phyloP scores from a whole-genome alignment of 2,329 filamentous ascomycete species.

The Tolypocladium sp. region DNA sequence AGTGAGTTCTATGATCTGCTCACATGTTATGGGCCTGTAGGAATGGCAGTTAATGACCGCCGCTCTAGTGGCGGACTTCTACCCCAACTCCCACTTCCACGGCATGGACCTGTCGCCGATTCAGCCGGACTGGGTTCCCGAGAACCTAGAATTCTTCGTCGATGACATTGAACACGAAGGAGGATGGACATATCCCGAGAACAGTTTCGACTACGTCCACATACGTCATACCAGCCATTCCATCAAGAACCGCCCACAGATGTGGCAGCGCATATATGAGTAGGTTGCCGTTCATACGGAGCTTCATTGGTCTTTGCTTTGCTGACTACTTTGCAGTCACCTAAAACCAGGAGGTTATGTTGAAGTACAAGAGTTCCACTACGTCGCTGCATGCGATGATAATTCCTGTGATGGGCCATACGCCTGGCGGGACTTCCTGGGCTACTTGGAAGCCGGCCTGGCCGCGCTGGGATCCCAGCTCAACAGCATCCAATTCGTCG shows the following conservation, averaged over 20 bases:
- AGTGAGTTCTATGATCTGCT: slow-evolving; percentile 23
- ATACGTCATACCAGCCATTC: slow-evolving; percentile 37
- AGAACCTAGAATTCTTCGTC: slow-evolving; percentile 41
- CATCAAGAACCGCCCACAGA: slow-evolving; percentile 28
- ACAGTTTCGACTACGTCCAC: slow-evolving; percentile 40
- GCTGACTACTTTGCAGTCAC: slow-evolving; percentile 24
- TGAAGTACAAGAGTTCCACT: slow-evolving; percentile 38
- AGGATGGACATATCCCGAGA: slow-evolving; percentile 37
- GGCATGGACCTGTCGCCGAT: slow-evolving; percentile 44
- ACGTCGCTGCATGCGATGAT: slow-evolving; percentile 34
- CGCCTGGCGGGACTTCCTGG: slow-evolving; percentile 36
- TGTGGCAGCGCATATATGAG: slow-evolving; percentile 34
- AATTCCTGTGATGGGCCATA: slow-evolving; percentile 31
- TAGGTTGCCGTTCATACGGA: slow-evolving; percentile 12
- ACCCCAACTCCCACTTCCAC: slow-evolving; percentile 32
- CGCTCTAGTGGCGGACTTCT: slow-evolving; percentile 35
- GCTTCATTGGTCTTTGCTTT: not conserved
- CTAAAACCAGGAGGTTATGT: slow-evolving; percentile 43
- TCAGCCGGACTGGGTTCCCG: slow-evolving; percentile 40
- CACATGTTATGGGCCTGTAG: not conserved
- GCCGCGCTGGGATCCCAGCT: slow-evolving; percentile 31
- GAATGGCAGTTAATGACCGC: not conserved
- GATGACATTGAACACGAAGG: slow-evolving; percentile 42
- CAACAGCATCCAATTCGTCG: slow-evolving; percentile 26
- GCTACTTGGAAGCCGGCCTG: slow-evolving; percentile 30